phyloP scores from a whole-genome alignment of 257 asterid species.

The Plectranthus barbatus region DNA sequence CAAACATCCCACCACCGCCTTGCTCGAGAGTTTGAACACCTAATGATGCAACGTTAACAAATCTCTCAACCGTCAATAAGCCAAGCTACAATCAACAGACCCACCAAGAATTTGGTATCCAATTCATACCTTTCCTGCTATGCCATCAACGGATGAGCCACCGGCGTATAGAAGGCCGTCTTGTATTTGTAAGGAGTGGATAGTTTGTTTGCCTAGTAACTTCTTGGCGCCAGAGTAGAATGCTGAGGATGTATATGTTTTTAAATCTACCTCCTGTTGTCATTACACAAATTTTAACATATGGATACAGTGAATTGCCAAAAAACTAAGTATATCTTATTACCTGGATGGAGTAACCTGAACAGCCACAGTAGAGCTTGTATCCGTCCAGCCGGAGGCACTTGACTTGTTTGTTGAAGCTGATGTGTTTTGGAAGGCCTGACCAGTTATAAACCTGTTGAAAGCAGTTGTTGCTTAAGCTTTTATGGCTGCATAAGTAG shows the following conservation, averaged over 20 bases:
- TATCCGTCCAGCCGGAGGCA: constrained; percentile 45
- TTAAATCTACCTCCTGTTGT: constrained; percentile 65
- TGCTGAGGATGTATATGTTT: constrained; percentile 38
- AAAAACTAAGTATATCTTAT: not conserved
- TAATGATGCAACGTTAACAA: not conserved
- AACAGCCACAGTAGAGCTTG: constrained; percentile 70
- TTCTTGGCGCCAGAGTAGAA: constrained; percentile 66
- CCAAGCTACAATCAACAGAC: too few species aligned
- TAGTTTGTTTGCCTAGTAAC: constrained; percentile 61
- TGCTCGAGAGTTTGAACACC: constrained; percentile 70
- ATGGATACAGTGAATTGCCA: not conserved
- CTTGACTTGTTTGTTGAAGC: constrained; percentile 62
- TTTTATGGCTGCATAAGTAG: not conserved
- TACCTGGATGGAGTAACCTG: constrained; percentile 67
- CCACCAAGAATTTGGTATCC: too few species aligned
- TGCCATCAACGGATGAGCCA: constrained; percentile 65
- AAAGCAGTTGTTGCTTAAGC: not conserved
- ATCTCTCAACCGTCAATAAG: too few species aligned
- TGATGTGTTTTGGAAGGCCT: constrained; percentile 47
- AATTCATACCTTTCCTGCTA: constrained; percentile 60
- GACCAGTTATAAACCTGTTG: constrained; percentile 70
- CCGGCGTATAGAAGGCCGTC: constrained; percentile 39
- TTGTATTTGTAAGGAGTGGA: constrained; percentile 40
- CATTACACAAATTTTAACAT: not conserved
- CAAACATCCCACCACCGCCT: constrained; percentile 51